Evolutionary conservation across 2,329 filamentous ascomycete genomes (phyloP).

Genomic region (Aulographum hederae): DNA sequence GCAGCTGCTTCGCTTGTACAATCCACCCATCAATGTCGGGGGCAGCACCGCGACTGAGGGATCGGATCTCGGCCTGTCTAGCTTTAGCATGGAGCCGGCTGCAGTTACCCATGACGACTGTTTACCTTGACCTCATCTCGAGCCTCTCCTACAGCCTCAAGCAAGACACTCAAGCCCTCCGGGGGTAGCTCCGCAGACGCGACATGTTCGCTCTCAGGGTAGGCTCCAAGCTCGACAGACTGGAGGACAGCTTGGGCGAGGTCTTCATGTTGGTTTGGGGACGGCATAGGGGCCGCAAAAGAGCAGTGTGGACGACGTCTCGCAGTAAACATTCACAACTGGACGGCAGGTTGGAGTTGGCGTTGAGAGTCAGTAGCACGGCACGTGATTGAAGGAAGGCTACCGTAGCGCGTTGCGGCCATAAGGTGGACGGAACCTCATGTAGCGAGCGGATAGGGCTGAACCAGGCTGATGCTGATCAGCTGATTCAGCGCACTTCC

Average conservation of each 20-base stretch:
- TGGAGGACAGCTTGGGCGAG: constrained; percentile 44
- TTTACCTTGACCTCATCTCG: constrained; percentile 34
- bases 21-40: constrained; percentile 78
- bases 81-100: too few species aligned
- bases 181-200: constrained; percentile 32
- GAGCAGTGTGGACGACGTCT: too few species aligned
- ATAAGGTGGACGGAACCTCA: too few species aligned
- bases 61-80: constrained; percentile 48
- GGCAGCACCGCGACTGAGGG: constrained; percentile 58
- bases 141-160: constrained; percentile 31
- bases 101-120: constrained; percentile 22
- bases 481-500: too few species aligned
- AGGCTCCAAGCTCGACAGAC: constrained; percentile 38
- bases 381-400: too few species aligned
- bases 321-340: too few species aligned
- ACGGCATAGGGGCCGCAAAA: constrained; percentile 4
- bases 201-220: constrained; percentile 37
- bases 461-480: too few species aligned
- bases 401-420: too few species aligned
- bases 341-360: too few species aligned
- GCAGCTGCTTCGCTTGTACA: constrained; percentile 61
- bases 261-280: constrained; percentile 13
- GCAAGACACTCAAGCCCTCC: constrained; percentile 28
- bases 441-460: too few species aligned
- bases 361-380: too few species aligned